Conservation (phyloP, 2,329 filamentous ascomycete genomes). For the Neofusicoccum laricinum region DNA sequence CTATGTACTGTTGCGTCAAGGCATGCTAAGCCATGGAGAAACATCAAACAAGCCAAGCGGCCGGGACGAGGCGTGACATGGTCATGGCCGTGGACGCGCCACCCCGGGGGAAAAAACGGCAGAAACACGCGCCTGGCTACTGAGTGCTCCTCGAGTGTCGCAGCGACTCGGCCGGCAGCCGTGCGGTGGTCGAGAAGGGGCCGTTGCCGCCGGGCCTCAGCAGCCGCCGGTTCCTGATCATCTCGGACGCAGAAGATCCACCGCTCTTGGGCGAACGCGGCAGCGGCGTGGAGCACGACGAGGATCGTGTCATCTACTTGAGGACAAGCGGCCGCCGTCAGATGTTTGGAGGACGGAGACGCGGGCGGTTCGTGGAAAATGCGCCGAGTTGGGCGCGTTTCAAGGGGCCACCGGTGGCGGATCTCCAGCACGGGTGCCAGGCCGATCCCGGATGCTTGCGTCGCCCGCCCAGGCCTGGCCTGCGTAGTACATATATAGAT, state of each 20-base stretch:
- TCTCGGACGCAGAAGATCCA: background rate
- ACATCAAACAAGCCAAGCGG: conserved; percentile 7
- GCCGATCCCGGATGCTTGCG: conserved; percentile 13
- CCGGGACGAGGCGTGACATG: background rate
- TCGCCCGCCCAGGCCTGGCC: background rate
- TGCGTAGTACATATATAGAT: background rate
- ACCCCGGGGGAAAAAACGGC: background rate
- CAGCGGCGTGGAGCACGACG: background rate
- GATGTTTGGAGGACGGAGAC: background rate
- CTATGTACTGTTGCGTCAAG: background rate
- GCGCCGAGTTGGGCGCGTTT: conserved; percentile 1
- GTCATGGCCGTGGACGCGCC: conserved; percentile 1
- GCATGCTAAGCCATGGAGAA: background rate
- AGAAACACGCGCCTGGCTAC: background rate
- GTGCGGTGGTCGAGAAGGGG: background rate
- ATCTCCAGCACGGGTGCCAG: background rate
- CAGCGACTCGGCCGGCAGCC: background rate
- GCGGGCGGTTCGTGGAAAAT: background rate
- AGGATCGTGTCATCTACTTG: conserved; percentile 1
- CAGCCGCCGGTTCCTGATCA: background rate
- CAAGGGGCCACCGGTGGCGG: conserved; percentile 1
- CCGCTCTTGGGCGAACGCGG: background rate
- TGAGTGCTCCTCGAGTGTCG: too few relatives aligned
- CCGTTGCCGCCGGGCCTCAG: background rate
- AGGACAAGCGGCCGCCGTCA: background rate